Evolutionary conservation across 2,329 filamentous ascomycete species (phyloP), one percentile per base, ranked within the genome.

Genomic region (Colletotrichum sp.): DNA sequence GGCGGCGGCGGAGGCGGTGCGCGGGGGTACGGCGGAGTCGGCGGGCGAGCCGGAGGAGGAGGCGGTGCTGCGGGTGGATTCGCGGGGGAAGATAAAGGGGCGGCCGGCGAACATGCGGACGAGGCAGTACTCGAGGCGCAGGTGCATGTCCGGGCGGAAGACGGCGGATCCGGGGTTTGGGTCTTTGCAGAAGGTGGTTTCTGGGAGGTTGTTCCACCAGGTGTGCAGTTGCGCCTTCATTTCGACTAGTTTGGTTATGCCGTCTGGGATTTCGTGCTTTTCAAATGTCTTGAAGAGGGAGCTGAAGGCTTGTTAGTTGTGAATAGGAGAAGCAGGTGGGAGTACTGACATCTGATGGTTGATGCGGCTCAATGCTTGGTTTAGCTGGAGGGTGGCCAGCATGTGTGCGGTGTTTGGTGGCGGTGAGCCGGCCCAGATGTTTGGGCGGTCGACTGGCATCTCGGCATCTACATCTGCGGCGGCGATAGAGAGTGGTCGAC

Each of bases 91-190:
- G 25, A 91, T 86, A 78, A 91, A 91, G 4, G 88, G 87, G 3
- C 89, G 86, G 19, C 89, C 89, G 68, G 89, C 85, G 74, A 90
- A 91, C 79, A 91, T 88, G 59, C 89, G 85, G 5, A 89, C 85
- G 59, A 90, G 83, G 78, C 88, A 89, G 78, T 90, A 90, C 75
- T 90, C 88, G 4, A 91, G 83, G 71, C 87, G 86, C 11, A 91
- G 80, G 72, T 91, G 89, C 52, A 89, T 86, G 59, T 88, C 87
- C 7, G 87, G 85, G 12, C 89, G 87, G 69, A 87, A 88, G 6
- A 87, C 80, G 4, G 84, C 82, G 5, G 84, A 82, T 6, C 82
- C 79, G 1, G 87, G 83, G 27, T 83, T 85, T 15, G 87, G 82
- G 69, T 89, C 85, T 52, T 86, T 79, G 76, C 78, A 80, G 57